Evolutionary conservation across 2,329 filamentous ascomycete species (phyloP).

Genomic region (Microdochium trichocladiopsis): DNA sequence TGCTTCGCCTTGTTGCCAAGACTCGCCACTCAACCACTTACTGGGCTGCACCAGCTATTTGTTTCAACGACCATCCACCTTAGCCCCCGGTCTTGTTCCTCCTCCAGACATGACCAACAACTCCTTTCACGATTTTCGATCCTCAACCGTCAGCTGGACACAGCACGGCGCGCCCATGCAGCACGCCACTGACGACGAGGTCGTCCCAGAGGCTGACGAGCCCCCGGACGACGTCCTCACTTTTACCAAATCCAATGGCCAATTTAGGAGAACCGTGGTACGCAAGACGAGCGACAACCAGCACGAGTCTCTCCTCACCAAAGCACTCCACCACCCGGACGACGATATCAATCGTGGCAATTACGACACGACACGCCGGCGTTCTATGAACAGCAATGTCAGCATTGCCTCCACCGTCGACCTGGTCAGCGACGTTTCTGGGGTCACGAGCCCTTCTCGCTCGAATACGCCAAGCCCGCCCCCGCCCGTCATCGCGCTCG

Average conservation of each 20-base stretch:
- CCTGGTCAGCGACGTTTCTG: constrained; percentile 81
- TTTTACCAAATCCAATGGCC: constrained; percentile 18
- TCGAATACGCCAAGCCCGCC: constrained; percentile 86
- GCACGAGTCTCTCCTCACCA: constrained; percentile 79
- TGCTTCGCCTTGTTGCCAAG: neutral
- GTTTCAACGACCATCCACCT: neutral
- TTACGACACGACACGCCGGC: constrained; percentile 33
- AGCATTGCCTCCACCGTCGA: constrained; percentile 82
- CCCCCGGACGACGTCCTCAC: constrained; percentile 59
- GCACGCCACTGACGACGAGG: constrained; percentile 48
- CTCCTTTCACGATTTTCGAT: constrained; percentile 25
- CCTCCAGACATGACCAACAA: constrained; percentile 25
- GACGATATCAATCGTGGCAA: constrained; percentile 36
- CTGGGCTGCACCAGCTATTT: neutral
- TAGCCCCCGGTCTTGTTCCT: neutral
- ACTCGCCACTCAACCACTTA: neutral
- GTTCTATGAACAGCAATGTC: constrained; percentile 71
- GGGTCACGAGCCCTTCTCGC: constrained; percentile 80
- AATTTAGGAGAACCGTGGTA: constrained; percentile 40
- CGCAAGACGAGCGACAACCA: constrained; percentile 45
- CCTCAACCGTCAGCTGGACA: constrained; percentile 37
- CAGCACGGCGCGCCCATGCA: constrained; percentile 34
- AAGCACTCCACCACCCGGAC: constrained; percentile 65
- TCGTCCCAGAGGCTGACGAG: constrained; percentile 74
- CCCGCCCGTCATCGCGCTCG: constrained; percentile 50